Conservation (phyloP, 139 green algal genomes). For the Diplosphaera chodatii region DNA sequence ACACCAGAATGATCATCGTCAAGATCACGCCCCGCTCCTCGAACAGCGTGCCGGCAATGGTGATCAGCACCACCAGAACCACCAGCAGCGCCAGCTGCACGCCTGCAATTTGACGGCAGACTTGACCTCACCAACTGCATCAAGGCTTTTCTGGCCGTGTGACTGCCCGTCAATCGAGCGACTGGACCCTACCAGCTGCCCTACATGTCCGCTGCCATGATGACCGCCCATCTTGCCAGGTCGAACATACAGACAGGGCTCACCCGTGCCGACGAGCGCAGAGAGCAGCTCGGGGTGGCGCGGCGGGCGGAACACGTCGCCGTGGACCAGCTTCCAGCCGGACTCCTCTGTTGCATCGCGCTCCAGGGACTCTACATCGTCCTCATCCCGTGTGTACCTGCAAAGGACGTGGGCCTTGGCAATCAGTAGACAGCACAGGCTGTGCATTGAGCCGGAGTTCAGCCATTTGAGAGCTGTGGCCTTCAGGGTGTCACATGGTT, state of each 20-base stretch:
- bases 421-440: too few species aligned
- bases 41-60: constrained; percentile 71
- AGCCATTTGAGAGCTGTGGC: too few species aligned
- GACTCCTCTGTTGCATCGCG: constrained; percentile 85
- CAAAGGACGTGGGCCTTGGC: too few species aligned
- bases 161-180: too few species aligned
- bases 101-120: neutral
- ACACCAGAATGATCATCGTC: constrained; percentile 91
- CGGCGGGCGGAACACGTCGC: constrained; percentile 92
- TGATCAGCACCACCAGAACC: constrained; percentile 82
- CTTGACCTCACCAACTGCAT: too few species aligned
- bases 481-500: too few species aligned
- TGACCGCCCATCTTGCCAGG: too few species aligned
- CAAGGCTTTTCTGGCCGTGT: too few species aligned
- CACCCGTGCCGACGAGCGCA: constrained; percentile 60
- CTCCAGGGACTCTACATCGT: constrained; percentile 84
- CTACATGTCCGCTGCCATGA: too few species aligned
- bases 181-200: too few species aligned
- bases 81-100: constrained; percentile 82
- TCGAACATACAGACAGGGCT: too few species aligned
- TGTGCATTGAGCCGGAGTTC: too few species aligned
- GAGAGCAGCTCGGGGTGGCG: constrained; percentile 67
- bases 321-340: constrained; percentile 98
- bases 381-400: constrained; percentile 44
- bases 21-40: constrained; percentile 82